A percentile compares a stretch with the other conserved stretches of the same genome.
Conservation (phyloP, 768 basidiomycete genomes). For the Kwoniella dejecticola region DNA sequence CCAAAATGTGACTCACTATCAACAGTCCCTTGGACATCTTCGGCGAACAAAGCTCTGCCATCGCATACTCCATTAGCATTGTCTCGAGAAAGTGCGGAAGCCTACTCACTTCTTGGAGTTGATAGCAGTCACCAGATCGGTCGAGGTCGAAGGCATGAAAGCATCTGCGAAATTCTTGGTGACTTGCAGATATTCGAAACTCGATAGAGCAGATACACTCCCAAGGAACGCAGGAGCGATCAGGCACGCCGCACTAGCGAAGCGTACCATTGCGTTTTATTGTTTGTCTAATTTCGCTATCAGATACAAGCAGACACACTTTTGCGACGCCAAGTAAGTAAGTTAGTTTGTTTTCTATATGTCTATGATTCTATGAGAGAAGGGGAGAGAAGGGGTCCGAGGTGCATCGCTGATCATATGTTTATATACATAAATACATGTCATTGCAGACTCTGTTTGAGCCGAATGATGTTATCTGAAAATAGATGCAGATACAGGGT, state of each 20-base stretch:
- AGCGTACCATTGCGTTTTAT: not conserved
- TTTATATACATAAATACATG: too few species aligned
- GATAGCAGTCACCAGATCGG: slow-evolving; percentile 12
- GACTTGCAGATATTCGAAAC: slow-evolving; percentile 17
- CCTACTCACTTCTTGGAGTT: slow-evolving; percentile 18
- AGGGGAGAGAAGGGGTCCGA: too few species aligned
- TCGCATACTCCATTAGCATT: not conserved
- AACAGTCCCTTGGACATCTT: slow-evolving; percentile 34
- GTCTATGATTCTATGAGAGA: too few species aligned
- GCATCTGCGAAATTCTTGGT: slow-evolving; percentile 29
- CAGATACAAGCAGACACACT: not conserved
- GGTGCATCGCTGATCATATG: too few species aligned
- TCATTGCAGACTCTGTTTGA: too few species aligned
- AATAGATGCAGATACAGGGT: not conserved
- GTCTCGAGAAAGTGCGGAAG: not conserved
- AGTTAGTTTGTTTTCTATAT: not conserved
- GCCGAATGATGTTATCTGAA: not conserved
- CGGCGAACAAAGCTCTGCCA: slow-evolving; percentile 32
- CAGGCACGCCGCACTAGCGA: not conserved
- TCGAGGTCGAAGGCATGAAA: slow-evolving; percentile 11
- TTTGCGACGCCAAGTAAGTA: not conserved
- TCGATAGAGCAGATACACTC: slow-evolving; percentile 9
- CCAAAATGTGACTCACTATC: slow-evolving; percentile 24
- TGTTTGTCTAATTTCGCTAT: not conserved
- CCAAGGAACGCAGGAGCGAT: not conserved